These are phyloP conservation scores for Ceratocystis albifundus DNA, from an alignment of 2,329 filamentous ascomycete species.

Conservation along the genomic window DNA sequence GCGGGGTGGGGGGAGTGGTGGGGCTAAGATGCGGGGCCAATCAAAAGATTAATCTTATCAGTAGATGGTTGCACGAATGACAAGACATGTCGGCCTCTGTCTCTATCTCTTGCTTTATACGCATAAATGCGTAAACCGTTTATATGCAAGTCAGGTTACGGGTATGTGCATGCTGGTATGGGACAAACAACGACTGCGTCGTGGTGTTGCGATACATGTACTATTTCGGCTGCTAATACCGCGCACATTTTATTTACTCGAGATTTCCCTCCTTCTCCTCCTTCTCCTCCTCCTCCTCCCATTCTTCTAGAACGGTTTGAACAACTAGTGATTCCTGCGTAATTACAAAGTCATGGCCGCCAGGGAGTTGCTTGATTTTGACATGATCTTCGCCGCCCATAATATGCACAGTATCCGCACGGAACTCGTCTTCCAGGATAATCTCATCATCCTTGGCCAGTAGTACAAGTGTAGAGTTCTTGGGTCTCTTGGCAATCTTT, in stretches of 20 bases:
- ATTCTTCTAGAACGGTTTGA: constrained; percentile 16
- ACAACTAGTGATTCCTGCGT: constrained; percentile 17
- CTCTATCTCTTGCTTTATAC: not conserved
- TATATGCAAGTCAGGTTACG: not conserved
- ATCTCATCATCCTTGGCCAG: constrained; percentile 43
- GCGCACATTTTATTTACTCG: not conserved
- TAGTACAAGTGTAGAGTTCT: constrained; percentile 40
- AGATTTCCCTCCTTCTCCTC: too few species aligned
- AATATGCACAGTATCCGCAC: constrained; percentile 39
- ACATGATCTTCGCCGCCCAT: constrained; percentile 40
- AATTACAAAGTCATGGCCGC: constrained; percentile 48
- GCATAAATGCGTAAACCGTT: constrained; percentile 1
- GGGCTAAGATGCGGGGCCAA: constrained; percentile 4
- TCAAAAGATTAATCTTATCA: constrained; percentile 8
- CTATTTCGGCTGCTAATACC: too few species aligned
- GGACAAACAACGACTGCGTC: not conserved
- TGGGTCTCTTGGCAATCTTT: constrained; percentile 34
- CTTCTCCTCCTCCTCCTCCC: too few species aligned
- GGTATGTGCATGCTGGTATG: constrained; percentile 2
- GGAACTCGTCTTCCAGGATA: constrained; percentile 41
- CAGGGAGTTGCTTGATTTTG: constrained; percentile 41
- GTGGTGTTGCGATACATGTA: not conserved
- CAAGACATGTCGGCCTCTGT: not conserved
- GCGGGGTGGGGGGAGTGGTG: constrained; percentile 4
- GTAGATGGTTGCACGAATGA: constrained; percentile 1